phyloP scores from a whole-genome alignment of 2,329 filamentous ascomycete species.

The Paecilomyces variotii region DNA sequence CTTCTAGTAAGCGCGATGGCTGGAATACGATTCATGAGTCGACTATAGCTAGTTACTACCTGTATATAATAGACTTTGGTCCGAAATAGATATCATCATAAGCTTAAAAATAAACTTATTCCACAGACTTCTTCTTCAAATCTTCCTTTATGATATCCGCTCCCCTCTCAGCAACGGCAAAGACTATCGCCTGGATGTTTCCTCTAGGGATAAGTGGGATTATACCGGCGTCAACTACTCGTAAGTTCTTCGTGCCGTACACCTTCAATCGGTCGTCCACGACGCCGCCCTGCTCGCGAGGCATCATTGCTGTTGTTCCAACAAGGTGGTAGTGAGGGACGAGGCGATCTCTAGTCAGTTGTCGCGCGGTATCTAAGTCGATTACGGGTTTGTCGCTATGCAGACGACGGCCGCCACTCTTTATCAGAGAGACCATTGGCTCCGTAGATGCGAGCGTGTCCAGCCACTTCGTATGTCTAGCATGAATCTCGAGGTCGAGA shows the following conservation, averaged over 20 bases:
- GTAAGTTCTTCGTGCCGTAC: slow-evolving; percentile 20
- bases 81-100: background rate
- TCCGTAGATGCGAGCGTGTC: slow-evolving; percentile 22
- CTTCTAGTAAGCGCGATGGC: too few species aligned
- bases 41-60: background rate
- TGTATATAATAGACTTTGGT: background rate
- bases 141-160: slow-evolving; percentile 27
- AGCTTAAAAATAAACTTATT: background rate
- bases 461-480: slow-evolving; percentile 26
- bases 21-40: too few species aligned
- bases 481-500: slow-evolving; percentile 34
- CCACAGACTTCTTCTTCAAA: background rate
- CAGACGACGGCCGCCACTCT: slow-evolving; percentile 16
- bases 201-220: slow-evolving; percentile 11
- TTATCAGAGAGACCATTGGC: slow-evolving; percentile 25
- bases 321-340: slow-evolving; percentile 5
- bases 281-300: slow-evolving; percentile 10
- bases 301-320: slow-evolving; percentile 9
- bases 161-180: slow-evolving; percentile 17
- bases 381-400: slow-evolving; percentile 2
- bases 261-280: slow-evolving; percentile 27
- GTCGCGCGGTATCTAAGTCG: background rate
- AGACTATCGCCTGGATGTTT: slow-evolving; percentile 13
- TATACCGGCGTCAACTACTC: slow-evolving; percentile 12
- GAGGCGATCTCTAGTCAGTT: background rate